phyloP scores from a whole-genome alignment of 73 alveolate species.

The Paramecium octaurelia region DNA sequence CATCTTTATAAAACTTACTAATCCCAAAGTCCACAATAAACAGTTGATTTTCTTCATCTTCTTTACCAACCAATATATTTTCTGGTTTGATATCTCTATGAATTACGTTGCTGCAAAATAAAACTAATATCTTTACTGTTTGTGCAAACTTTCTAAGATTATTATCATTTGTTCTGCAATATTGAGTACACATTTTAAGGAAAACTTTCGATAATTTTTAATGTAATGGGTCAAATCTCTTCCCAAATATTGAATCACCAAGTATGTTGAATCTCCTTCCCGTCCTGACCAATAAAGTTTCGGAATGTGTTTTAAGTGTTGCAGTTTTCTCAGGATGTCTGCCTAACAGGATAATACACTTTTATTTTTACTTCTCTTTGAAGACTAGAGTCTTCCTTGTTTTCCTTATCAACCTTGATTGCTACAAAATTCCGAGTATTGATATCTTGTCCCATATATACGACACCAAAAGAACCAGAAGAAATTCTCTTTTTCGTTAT shows the following conservation, averaged over 20 bases:
- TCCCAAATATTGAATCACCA: constrained; percentile 87
- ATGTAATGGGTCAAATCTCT: constrained; percentile 87
- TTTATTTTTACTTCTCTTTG: background rate
- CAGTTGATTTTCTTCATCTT: constrained; percentile 70
- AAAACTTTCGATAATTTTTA: constrained; percentile 74
- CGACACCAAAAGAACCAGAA: constrained; percentile 92
- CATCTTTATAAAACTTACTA: constrained; percentile 80
- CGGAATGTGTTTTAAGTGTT: constrained; percentile 17
- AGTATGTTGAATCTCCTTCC: constrained; percentile 80
- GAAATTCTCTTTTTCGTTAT: constrained; percentile 70
- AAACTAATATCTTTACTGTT: constrained; percentile 68
- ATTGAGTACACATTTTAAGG: constrained; percentile 81
- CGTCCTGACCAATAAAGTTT: constrained; percentile 49
- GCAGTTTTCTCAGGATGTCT: constrained; percentile 1
- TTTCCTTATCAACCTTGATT: background rate
- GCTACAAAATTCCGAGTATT: constrained; percentile 2
- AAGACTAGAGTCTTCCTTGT: background rate
- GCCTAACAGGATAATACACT: background rate
- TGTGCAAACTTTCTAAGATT: constrained; percentile 81
- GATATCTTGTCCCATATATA: constrained; percentile 69
- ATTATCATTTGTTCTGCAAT: constrained; percentile 86
- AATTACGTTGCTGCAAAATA: background rate
- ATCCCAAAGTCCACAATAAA: constrained; percentile 93
- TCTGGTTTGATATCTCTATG: constrained; percentile 96
- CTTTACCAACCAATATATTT: constrained; percentile 74